Percentiles rank a stretch among this genome's conserved stretches.
These are phyloP conservation scores for Cyberlindnera meyerae DNA, from an alignment of 805 yeast species.

Conservation along the genomic window DNA sequence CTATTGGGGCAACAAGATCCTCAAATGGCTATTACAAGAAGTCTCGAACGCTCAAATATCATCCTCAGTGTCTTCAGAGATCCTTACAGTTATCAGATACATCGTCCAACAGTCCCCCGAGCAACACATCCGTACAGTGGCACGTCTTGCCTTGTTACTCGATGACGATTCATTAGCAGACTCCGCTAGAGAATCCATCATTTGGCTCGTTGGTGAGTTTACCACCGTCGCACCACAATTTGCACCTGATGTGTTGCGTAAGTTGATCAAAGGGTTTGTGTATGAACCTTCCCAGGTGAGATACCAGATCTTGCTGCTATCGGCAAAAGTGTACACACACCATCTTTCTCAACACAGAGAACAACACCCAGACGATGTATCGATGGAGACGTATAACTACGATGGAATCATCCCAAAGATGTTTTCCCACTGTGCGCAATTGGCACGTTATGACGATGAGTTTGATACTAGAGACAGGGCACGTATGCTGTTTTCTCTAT, in stretches of 20 bases:
- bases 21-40: conserved; percentile 59
- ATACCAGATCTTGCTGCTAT: conserved; percentile 62
- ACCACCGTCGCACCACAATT: conserved; percentile 41
- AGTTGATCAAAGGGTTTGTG: conserved; percentile 47
- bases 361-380: conserved; percentile 18
- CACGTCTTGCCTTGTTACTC: conserved; percentile 40
- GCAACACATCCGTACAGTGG: conserved; percentile 49
- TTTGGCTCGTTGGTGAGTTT: conserved; percentile 91
- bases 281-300: conserved; percentile 55
- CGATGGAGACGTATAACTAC: conserved; percentile 28
- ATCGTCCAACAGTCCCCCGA: conserved; percentile 60
- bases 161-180: conserved; percentile 26
- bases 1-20: conserved; percentile 47
- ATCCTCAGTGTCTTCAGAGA: conserved; percentile 47
- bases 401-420: conserved; percentile 40
- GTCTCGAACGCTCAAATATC: conserved; percentile 30
- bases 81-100: conserved; percentile 66
- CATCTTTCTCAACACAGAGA: conserved; percentile 41
- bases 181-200: conserved; percentile 71
- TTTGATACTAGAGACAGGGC: conserved; percentile 84
- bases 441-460: conserved; percentile 68
- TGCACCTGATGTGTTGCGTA: conserved; percentile 74
- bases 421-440: conserved; percentile 56
- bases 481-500: conserved; percentile 59
- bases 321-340: conserved; percentile 65